These are phyloP conservation scores for Fusarium setosum DNA, from an alignment of 2,329 filamentous ascomycete genomes.

Conservation along the genomic window DNA sequence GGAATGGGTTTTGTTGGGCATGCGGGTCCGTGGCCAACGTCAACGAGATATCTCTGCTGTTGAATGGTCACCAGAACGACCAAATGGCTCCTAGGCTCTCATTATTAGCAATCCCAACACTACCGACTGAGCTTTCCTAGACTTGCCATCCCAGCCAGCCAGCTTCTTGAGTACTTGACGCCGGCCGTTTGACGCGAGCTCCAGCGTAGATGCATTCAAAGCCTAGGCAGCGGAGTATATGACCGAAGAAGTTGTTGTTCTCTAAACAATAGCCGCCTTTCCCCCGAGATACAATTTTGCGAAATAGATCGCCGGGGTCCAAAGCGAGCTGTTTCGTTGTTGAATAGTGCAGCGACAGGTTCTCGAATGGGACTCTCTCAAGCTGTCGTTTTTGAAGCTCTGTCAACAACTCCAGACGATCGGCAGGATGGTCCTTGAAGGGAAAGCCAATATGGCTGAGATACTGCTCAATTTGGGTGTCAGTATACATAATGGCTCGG, in stretches of 20 bases:
- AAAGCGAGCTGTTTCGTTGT: neutral
- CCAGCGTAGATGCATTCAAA: conserved; percentile 7
- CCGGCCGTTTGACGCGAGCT: neutral
- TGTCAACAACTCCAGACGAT: neutral
- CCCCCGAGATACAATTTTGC: conserved; percentile 1
- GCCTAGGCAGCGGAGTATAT: conserved; percentile 1
- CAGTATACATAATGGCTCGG: neutral
- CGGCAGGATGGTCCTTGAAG: neutral
- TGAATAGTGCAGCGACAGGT: conserved; percentile 21
- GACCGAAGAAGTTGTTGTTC: conserved; percentile 21
- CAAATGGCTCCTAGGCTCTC: conserved; percentile 5
- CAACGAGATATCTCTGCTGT: conserved; percentile 4
- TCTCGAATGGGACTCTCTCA: conserved; percentile 20
- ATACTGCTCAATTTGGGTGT: conserved; percentile 4
- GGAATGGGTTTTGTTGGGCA: conserved; percentile 10
- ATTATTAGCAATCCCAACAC: neutral
- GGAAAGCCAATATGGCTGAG: conserved; percentile 13
- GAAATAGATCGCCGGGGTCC: conserved; percentile 3
- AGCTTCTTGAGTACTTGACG: neutral
- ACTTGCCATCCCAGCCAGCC: conserved; percentile 14
- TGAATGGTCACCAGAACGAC: conserved; percentile 5
- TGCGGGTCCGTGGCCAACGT: conserved; percentile 8
- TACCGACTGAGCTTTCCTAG: neutral
- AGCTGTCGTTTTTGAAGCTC: conserved; percentile 16
- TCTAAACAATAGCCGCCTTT: conserved; percentile 24